Percentiles rank a stretch among this genome's conserved stretches.
Evolutionary conservation across 2,329 filamentous ascomycete genomes (phyloP).

Genomic region (Pestalotiopsis sp.): DNA sequence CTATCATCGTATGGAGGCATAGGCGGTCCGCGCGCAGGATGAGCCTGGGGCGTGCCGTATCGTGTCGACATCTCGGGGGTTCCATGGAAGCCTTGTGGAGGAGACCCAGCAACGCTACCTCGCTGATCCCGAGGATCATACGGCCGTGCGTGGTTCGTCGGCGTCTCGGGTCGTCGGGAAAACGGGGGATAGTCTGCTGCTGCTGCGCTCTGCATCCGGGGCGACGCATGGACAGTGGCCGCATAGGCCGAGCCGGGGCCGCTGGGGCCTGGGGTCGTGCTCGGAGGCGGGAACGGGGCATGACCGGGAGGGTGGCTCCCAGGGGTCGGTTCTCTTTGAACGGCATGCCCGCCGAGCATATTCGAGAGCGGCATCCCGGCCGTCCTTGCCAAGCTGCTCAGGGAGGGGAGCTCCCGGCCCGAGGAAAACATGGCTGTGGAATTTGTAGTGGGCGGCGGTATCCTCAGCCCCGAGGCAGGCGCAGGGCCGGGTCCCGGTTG

Average conservation of each 20-base stretch:
- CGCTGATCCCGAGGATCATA: conserved; percentile 51
- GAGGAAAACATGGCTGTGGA: conserved; percentile 32
- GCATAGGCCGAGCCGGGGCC: conserved; percentile 49
- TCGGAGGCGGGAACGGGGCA: conserved; percentile 42
- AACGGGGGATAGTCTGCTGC: conserved; percentile 52
- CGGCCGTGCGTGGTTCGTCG: conserved; percentile 62
- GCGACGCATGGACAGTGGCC: conserved; percentile 55
- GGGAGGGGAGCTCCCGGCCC: conserved; percentile 37
- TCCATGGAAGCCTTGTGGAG: conserved; percentile 47
- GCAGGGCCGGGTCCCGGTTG: conserved; percentile 14
- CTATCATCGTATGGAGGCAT: conserved; percentile 48
- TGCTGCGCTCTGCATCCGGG: conserved; percentile 55
- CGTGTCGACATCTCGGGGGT: conserved; percentile 59
- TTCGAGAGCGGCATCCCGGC: conserved; percentile 63
- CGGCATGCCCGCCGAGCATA: conserved; percentile 53
- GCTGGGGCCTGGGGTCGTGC: conserved; percentile 39
- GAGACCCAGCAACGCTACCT: conserved; percentile 49
- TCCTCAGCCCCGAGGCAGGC: conserved; percentile 26
- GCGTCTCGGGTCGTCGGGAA: conserved; percentile 71
- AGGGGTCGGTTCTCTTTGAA: conserved; percentile 44
- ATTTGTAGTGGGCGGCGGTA: conserved; percentile 31
- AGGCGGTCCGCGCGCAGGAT: conserved; percentile 53
- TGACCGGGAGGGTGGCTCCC: conserved; percentile 32
- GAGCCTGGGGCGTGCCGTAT: conserved; percentile 62
- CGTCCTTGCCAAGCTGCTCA: conserved; percentile 42